Percentiles rank a stretch among this genome's conserved stretches.
Evolutionary conservation across 2,329 filamentous ascomycete genomes (phyloP).

Genomic region (Cordyceps pruinosa): DNA sequence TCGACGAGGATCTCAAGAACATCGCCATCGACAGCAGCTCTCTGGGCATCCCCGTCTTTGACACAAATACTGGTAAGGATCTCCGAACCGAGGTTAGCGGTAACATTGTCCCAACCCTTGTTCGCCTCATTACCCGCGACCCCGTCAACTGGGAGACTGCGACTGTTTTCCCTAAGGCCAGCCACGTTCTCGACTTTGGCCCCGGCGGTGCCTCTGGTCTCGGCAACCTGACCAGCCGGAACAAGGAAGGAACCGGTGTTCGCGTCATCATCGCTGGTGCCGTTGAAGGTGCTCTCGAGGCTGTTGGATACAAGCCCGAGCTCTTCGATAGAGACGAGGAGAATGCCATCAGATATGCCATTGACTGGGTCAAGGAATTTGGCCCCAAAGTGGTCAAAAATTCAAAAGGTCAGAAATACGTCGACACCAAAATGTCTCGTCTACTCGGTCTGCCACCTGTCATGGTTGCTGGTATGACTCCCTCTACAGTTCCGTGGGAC

Average conservation of each 20-base stretch:
- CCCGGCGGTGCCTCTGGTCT: conserved; percentile 95
- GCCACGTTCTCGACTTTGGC: conserved; percentile 93
- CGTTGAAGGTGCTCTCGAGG: conserved; percentile 81
- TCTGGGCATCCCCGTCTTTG: conserved; percentile 78
- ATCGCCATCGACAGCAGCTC: conserved; percentile 66
- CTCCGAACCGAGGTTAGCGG: conserved; percentile 62
- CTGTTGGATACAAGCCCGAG: conserved; percentile 97
- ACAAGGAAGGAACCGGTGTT: conserved; percentile 97
- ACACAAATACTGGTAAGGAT: conserved; percentile 85
- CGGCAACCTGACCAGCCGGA: conserved; percentile 92
- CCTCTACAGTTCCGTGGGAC: conserved; percentile 81
- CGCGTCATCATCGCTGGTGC: conserved; percentile 90
- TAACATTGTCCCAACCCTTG: conserved; percentile 77
- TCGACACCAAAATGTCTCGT: conserved; percentile 94
- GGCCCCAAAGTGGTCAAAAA: conserved; percentile 89
- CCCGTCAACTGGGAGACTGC: conserved; percentile 95
- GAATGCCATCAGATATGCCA: conserved; percentile 87
- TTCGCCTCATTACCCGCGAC: conserved; percentile 91
- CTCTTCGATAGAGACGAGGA: conserved; percentile 95
- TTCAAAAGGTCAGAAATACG: conserved; percentile 79
- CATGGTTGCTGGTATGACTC: conserved; percentile 92
- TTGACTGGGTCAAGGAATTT: conserved; percentile 96
- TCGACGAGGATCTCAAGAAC: conserved; percentile 81
- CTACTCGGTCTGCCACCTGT: conserved; percentile 78
- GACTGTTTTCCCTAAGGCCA: conserved; percentile 82